Base-by-base conservation (phyloP, 1,284 basidiomycete species). In the Cryptococcus hybrid region DNA sequence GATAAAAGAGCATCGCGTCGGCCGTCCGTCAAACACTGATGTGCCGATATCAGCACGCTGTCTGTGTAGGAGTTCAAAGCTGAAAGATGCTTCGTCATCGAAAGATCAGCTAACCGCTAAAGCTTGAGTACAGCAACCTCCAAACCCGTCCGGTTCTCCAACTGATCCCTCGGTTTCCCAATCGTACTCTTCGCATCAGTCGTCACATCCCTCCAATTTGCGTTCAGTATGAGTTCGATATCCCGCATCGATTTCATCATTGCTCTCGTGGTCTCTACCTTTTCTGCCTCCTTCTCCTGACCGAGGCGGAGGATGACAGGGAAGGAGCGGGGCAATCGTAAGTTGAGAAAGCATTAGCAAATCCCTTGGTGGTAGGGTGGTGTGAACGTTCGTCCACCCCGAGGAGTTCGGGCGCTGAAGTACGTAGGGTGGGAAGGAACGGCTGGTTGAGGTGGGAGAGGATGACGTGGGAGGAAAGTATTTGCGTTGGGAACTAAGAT, bases 391-490 rank as follows among this genome's bases (percentile, higher is more conserved):
- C 64, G 30, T 61, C 43, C 7, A 59, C 55, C 18, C 68, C 65
- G 9, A 69, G 56, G 8, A 71, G 52, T 13, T 69, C 61, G 2
- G 63, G 56, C 6, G 63, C 66, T 8, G 59, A 63, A 1, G 62
- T 50, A 7, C 61, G 52, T 5, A 68, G 43, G 9, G 65, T 59
- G 7, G 69, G 69, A 1, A 68, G 51, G 63, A 71, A 68, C 3
- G 69, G 69, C 39, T 71, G 69, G 55, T 71, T 71, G 40, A 71
- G 56, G 46, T 68, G 63, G 3, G 66, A 68, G 5, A 66, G 55
- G 50, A 71, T 60, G 40, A 71, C 61, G 37, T 61, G 59, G 1
- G 44, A 40, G 9, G 63, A 61, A 5, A 68, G 65, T 0, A 68
- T 54, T 18, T 55, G 36, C 9, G 62, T 67, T 5, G 69, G 69